These are phyloP conservation scores for Pichia occidentalis DNA, from an alignment of 805 yeast genomes.

Conservation along the genomic window DNA sequence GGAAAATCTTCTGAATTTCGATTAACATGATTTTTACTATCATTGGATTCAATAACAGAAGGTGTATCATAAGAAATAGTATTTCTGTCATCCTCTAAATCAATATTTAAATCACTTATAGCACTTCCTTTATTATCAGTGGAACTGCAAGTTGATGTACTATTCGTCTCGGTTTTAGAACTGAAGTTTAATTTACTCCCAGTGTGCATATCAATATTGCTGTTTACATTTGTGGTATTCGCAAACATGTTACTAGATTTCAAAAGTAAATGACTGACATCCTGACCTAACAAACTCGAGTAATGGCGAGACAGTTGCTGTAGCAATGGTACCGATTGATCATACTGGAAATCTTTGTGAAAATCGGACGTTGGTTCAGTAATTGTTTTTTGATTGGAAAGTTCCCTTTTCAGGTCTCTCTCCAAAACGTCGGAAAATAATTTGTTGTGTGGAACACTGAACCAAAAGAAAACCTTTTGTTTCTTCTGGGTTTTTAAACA, in stretches of 20 bases:
- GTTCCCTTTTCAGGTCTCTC: conserved; percentile 80
- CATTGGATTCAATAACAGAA: no score
- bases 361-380: conserved; percentile 73
- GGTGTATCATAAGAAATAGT: no score
- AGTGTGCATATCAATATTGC: no score
- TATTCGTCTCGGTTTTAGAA: not conserved
- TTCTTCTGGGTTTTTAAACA: conserved; percentile 93
- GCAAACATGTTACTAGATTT: conserved; percentile 2
- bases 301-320: conserved; percentile 42
- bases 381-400: conserved; percentile 53
- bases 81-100: not conserved
- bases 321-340: conserved; percentile 41
- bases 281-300: conserved; percentile 13
- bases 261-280: conserved; percentile 10
- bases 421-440: conserved; percentile 90
- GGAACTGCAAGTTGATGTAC: no score
- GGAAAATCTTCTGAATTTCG: conserved; percentile 10
- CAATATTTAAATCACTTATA: not conserved
- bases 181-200: no score
- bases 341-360: conserved; percentile 67
- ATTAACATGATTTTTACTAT: not conserved
- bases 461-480: conserved; percentile 96
- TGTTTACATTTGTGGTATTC: not conserved
- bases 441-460: conserved; percentile 88
- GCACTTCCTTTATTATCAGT: not conserved